Conservation (phyloP, 805 yeast species). For the Hemisphaericaspora nanyangensis region DNA sequence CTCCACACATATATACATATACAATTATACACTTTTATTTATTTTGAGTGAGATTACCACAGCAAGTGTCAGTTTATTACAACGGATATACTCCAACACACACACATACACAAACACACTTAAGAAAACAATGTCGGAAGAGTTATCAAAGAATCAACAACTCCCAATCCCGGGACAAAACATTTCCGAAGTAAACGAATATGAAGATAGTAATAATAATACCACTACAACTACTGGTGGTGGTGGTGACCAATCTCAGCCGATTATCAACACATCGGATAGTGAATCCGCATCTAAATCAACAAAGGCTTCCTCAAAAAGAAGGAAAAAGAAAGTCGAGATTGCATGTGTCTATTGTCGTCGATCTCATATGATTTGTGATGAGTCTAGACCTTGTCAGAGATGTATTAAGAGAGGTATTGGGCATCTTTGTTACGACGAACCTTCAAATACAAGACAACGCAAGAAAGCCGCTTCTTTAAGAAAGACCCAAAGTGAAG, state of each 20-base stretch:
- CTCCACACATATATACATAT: too few relatives aligned
- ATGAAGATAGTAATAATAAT: too few relatives aligned
- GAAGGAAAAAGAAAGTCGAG: conserved; percentile 49
- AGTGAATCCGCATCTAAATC: background rate
- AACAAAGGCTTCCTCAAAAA: conserved; percentile 7
- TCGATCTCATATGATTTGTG: conserved; percentile 92
- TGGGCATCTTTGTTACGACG: conserved; percentile 82
- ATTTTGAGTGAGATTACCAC: too few relatives aligned
- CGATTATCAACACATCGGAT: too few relatives aligned
- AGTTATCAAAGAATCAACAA: too few relatives aligned
- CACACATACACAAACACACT: too few relatives aligned
- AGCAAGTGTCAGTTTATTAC: too few relatives aligned
- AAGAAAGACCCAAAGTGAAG: conserved; percentile 11
- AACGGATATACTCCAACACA: too few relatives aligned
- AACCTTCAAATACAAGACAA: conserved; percentile 46
- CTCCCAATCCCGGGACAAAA: too few relatives aligned
- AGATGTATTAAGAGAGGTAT: conserved; percentile 85
- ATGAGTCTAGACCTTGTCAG: conserved; percentile 69
- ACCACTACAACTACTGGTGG: background rate
- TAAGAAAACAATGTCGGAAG: too few relatives aligned
- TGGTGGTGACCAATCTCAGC: conserved; percentile 1
- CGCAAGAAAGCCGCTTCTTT: conserved; percentile 34
- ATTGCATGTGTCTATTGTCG: conserved; percentile 89
- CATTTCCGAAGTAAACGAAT: too few relatives aligned
- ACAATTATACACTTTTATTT: too few relatives aligned